These are phyloP conservation scores for Myotisia sp. DNA, from an alignment of 2,329 filamentous ascomycete species.

Conservation along the genomic window DNA sequence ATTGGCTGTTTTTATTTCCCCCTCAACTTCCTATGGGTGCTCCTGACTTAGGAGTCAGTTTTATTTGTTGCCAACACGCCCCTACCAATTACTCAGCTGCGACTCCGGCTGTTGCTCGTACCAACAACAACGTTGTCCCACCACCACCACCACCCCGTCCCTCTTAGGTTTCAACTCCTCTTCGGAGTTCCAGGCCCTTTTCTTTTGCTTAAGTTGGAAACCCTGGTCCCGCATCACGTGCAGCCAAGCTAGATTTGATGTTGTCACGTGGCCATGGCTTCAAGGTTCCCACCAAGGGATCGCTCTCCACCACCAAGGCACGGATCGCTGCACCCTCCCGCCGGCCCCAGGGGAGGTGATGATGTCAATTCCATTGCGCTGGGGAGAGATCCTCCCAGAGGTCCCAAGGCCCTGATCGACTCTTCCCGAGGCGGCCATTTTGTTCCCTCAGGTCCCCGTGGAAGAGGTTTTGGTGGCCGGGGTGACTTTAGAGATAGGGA, in stretches of 20 bases:
- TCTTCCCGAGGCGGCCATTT: slow-evolving; percentile 41
- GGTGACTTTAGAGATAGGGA: slow-evolving; percentile 48
- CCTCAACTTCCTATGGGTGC: too few relatives aligned
- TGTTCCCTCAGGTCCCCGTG: slow-evolving; percentile 37
- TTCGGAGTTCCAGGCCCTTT: too few relatives aligned
- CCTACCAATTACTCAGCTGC: too few relatives aligned
- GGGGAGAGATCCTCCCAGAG: slow-evolving; percentile 61
- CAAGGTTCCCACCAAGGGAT: slow-evolving; percentile 53
- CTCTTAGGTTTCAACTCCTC: too few relatives aligned
- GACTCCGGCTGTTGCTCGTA: too few relatives aligned
- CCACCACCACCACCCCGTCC: too few relatives aligned
- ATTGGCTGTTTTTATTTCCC: too few relatives aligned
- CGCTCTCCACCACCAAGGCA: slow-evolving; percentile 46
- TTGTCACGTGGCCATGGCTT: slow-evolving; percentile 31
- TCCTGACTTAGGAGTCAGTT: too few relatives aligned
- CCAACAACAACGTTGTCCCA: too few relatives aligned
- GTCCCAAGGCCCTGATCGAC: slow-evolving; percentile 65
- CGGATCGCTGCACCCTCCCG: slow-evolving; percentile 35
- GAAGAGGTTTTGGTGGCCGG: slow-evolving; percentile 44
- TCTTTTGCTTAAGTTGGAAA: too few relatives aligned
- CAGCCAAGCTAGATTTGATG: too few relatives aligned
- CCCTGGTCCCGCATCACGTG: not conserved
- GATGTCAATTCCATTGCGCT: slow-evolving; percentile 42
- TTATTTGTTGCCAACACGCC: too few relatives aligned
- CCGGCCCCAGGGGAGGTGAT: slow-evolving; percentile 39